Evolutionary conservation across 106 monocot genomes (phyloP), one percentile per base, ranked within the genome.

Genomic region (Hemerocallis citrina): DNA sequence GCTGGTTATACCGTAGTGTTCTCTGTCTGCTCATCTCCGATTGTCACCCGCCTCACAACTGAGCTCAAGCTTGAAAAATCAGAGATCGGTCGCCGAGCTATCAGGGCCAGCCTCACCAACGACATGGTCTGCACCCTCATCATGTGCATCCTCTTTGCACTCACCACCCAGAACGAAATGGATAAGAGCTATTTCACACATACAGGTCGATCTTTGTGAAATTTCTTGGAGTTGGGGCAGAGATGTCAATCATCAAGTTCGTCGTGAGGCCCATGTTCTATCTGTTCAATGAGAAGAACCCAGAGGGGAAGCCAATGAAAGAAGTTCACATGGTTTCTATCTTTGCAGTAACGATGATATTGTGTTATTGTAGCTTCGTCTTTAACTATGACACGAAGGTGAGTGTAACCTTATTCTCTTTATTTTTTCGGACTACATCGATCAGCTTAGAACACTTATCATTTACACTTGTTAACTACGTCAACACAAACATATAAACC

Each of bases 51-150:
- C 24, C 65, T 84, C 58, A 72, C 74, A 51, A 78, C 80, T 22
- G 84, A 84, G 59, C 84, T 84, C 55, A 89, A 89, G 74, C 72
- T 89, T 64, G 67, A 74, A 23, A 80, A 74, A 60, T 81, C 84
- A 7, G 77, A 68, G 24, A 59, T 83, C 10, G 89, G 89, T 4
- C 76, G 77, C 16, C 57, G 77, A 4, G 74, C 77, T 22, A 67
- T 89, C 51, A 28, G 50, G 3, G 64, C 80, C 19, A 80, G 71
- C 24, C 44, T 89, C 45, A 32, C 62, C 67, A 74, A 63, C 21
- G 89, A 89, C 74, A 80, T 89, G 74, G 50, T 72, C 35, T 63
- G 70, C 36, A 84, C 77, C 21, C 21, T 63, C 27, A 14, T 79
- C 31, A 68, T 69, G 22, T 64, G 59, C 25, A 20, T 73, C 41